Evolutionary conservation across 108 stramenopile species (phyloP), one percentile per base, ranked within the genome.

Genomic region (Conticribra guillardii): DNA sequence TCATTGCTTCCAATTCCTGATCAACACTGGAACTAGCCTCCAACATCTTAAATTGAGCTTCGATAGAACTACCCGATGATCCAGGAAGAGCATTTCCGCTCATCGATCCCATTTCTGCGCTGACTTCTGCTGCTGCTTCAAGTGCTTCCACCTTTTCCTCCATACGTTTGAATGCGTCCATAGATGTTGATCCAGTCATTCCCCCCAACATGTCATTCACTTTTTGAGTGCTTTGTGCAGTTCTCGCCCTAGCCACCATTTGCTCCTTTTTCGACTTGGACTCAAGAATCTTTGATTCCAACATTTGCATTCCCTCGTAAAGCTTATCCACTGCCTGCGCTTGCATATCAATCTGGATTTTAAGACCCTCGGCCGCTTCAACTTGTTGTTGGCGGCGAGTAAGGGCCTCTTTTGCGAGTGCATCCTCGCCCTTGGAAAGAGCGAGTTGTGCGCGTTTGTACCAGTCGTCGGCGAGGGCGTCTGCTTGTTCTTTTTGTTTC

Each of bases 171-270:
- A 97, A 98, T 45, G 96, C 97, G 83, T 97, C 98, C 93, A 97
- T 94, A 62, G 82, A 83, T 19, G 92, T 90, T 63, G 85, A 86
- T 1, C 96, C 96, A 7, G 89, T 92, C 16, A 98, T 67, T 41
- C 89, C 93, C 32, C 85, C 80, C 60, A 98, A 84, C 97, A 98
- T 97, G 71, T 98, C 98, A 69, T 97, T 98, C 18, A 98, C 97
- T 71, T 97, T 90, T 62, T 91, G 84, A 7, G 96, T 95, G 26
- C 94, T 89, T 80, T 97, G 89, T 4, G 98, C 98, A 47, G 97
- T 97, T 44, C 98, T 87, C 0, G 98, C 98, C 9, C 98, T 84
- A 11, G 98, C 98, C 31, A 95, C 81, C 91, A 97, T 89, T 71
- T 95, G 92, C 55, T 97, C 97, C 86, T 98, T 98, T 76, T 97